These are phyloP conservation scores for Adansonia madagascariensis DNA, from an alignment of 441 rosid species.

Conservation along the genomic window DNA sequence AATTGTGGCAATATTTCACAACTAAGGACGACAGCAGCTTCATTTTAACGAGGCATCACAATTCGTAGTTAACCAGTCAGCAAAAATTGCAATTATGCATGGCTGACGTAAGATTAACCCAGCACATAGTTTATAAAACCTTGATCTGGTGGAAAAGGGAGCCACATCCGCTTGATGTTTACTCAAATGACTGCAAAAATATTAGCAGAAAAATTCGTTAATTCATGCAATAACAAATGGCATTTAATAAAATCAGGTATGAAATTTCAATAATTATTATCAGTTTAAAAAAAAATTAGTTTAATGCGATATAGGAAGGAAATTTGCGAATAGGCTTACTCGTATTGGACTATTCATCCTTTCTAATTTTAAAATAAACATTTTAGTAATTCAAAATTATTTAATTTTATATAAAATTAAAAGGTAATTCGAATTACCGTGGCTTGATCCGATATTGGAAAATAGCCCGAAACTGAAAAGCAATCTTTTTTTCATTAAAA, in stretches of 20 bases:
- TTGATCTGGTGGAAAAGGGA: neutral
- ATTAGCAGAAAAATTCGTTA: neutral
- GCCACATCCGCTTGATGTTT: neutral
- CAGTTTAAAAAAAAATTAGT: neutral
- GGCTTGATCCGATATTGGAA: no score
- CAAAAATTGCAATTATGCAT: neutral
- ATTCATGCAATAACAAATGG: neutral
- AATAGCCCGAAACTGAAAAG: no score
- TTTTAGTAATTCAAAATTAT: no score
- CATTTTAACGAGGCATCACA: neutral
- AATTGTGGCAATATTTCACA: neutral
- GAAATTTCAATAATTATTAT: no score
- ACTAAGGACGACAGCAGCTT: neutral
- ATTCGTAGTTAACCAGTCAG: neutral
- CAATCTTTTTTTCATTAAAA: no score
- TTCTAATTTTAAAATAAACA: no score
- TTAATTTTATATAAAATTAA: no score
- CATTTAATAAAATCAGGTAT: no score
- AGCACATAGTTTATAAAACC: neutral
- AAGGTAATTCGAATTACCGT: no score
- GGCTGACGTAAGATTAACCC: neutral
- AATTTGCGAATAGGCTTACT: neutral
- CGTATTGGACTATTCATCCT: no score
- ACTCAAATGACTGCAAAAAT: no score
- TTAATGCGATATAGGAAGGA: neutral